A percentile compares a stretch with the other conserved stretches of the same genome.
phyloP scores from a whole-genome alignment of 768 basidiomycete genomes.

The Mycena vulgaris region DNA sequence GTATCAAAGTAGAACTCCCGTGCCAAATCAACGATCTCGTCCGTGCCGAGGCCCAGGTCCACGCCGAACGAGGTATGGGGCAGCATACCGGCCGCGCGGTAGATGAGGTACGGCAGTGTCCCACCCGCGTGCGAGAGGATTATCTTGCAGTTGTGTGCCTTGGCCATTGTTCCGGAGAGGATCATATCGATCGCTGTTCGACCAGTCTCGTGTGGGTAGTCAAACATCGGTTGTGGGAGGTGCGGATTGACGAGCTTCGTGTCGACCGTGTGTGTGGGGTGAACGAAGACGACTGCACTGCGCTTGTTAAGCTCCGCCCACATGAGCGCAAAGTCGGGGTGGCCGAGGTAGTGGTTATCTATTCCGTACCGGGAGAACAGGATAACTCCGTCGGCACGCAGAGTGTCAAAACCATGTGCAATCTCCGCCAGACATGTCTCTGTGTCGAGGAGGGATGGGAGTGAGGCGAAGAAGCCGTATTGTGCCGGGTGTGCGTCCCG shows the following conservation, averaged over 20 bases:
- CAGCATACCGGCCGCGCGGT: not conserved
- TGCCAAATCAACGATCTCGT: no score
- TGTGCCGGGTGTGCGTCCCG: constrained; percentile 9
- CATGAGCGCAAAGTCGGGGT: not conserved
- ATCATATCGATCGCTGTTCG: constrained; percentile 3
- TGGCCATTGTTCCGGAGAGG: no score
- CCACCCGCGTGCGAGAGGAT: constrained; percentile 18
- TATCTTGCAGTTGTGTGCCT: no score
- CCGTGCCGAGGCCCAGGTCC: no score
- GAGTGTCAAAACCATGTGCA: not conserved
- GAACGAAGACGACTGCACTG: constrained; percentile 9
- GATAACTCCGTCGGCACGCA: constrained; percentile 10
- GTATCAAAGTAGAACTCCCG: no score
- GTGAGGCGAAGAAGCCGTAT: constrained; percentile 17
- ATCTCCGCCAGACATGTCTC: constrained; percentile 7
- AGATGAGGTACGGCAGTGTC: constrained; percentile 16
- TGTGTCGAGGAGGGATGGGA: constrained; percentile 16
- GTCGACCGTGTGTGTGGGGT: constrained; percentile 7
- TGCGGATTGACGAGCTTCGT: no score
- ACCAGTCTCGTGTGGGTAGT: constrained; percentile 16
- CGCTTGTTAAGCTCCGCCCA: constrained; percentile 17
- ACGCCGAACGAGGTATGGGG: no score
- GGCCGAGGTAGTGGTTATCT: constrained; percentile 11
- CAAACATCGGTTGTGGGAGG: constrained; percentile 6
- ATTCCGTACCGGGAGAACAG: constrained; percentile 9